phyloP scores from a whole-genome alignment of 2,329 filamentous ascomycete genomes.

The Tolypocladium inflatum region DNA sequence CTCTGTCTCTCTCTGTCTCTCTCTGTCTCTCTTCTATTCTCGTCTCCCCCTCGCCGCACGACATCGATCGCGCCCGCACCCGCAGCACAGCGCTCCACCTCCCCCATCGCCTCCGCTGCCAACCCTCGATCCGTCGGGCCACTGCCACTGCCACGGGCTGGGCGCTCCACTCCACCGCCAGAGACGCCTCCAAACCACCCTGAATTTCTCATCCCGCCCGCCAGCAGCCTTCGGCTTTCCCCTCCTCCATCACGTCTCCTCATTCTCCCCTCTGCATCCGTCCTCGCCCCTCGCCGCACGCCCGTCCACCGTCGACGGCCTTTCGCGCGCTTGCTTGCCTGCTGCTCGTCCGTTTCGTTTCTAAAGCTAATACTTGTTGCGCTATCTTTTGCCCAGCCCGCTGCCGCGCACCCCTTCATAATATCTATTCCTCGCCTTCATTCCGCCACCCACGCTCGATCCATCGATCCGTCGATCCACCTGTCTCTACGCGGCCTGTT shows the following conservation, averaged over 20 bases:
- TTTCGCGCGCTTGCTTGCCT: background rate
- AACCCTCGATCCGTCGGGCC: background rate
- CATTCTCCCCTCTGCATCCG: background rate
- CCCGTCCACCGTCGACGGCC: background rate
- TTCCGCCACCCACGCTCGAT: background rate
- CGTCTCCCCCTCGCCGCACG: background rate
- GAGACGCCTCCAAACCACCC: background rate
- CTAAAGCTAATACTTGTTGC: background rate
- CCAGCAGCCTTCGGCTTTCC: background rate
- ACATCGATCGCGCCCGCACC: background rate
- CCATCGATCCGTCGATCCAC: background rate
- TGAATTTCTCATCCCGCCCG: background rate
- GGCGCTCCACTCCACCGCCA: background rate
- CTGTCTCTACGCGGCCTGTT: slow-evolving; percentile 1
- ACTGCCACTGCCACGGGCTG: background rate
- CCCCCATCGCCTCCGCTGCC: background rate
- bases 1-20: background rate
- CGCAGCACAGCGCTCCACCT: background rate
- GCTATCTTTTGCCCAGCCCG: background rate
- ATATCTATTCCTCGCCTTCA: background rate
- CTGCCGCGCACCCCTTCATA: background rate
- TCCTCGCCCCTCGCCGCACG: background rate
- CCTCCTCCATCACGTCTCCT: background rate
- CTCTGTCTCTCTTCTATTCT: background rate
- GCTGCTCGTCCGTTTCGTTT: background rate